Base-by-base conservation (phyloP, 345 rosid species). In the Eucalyptus tenuipes region DNA sequence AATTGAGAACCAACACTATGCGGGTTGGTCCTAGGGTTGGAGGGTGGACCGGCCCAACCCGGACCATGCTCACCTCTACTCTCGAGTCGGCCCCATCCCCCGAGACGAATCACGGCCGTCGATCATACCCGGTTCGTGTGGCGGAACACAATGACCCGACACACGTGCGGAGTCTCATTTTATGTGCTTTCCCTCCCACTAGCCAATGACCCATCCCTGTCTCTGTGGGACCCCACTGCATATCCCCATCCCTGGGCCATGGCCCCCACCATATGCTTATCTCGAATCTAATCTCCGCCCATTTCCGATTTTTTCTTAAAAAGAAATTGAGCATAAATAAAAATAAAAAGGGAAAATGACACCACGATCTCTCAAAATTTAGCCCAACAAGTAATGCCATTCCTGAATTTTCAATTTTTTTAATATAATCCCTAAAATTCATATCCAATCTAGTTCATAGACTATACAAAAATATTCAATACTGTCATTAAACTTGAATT, bases 401-500 rank as follows among this genome's bases (percentile, higher is more conserved):
- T 5, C 7, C 1, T 50, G 3, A 16, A 50, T 3, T 50, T 50
- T 50, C 0, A 17, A 50, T 16, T 50, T 50, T 1, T 50, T 50
- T 6, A 17, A 50, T 50, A 7, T 50, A 1, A 0, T 50, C 20
- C 3, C 7, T 5, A 14, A 50, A 50, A 15, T 50, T 50, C 4
- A 15, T 44, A 13, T 49, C 5, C 13, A 14, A 13, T 2, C 17
- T 14, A 49, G 52, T 14, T 49, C 50, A 1, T 49, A 50, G 17
- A 50, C 4, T 55, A 8, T 55, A 53, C 2, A 0, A 20, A 22
- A 22, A 20, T 22, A 2, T 53, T 53, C 0, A 52, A 18, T 53
- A 18, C 0, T 7, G 1, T 3, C 9, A 1, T 4, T 2, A 27
- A 53, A 20, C 25, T 55, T 7, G 8, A 50, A 50, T 50, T 50